Evolutionary conservation across 306 rosid species (phyloP).

Genomic region (Oemleria cerasiformis): DNA sequence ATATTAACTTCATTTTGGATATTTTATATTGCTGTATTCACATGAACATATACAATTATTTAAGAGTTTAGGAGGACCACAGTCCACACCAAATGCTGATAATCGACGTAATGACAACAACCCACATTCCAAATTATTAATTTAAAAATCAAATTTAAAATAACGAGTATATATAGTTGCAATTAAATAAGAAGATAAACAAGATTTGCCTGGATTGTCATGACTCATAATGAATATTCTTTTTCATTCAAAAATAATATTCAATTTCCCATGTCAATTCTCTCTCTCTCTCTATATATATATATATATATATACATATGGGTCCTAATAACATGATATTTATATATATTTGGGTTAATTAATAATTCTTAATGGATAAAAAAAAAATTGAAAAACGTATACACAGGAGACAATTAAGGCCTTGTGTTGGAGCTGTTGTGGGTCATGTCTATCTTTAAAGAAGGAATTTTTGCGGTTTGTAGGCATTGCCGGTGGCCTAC

Average conservation of each 20-base stretch:
- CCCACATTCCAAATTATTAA: conserved; percentile 28
- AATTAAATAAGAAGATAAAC: conserved; percentile 8
- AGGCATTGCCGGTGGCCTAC: conserved; percentile 27
- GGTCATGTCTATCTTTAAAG: conserved; percentile 26
- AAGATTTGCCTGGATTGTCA: conserved; percentile 10
- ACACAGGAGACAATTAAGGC: neutral
- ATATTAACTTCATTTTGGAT: neutral
- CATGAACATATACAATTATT: conserved; percentile 6
- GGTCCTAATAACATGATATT: conserved; percentile 5
- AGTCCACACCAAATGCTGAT: conserved; percentile 14
- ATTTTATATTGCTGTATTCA: conserved; percentile 2
- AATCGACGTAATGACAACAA: conserved; percentile 22
- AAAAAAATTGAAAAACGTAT: neutral
- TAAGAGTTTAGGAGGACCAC: conserved; percentile 10
- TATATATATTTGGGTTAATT: too few species aligned
- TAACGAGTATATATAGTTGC: conserved; percentile 6
- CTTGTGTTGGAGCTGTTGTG: neutral
- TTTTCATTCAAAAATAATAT: conserved; percentile 1
- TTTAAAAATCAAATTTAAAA: neutral
- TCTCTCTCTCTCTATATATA: too few species aligned
- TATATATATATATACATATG: neutral
- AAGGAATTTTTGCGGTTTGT: conserved; percentile 20
- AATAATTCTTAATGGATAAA: neutral
- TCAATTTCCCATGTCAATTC: conserved; percentile 14
- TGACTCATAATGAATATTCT: neutral